These are phyloP conservation scores for Nakazawaea anatomiae DNA, from an alignment of 805 yeast species.

Conservation along the genomic window DNA sequence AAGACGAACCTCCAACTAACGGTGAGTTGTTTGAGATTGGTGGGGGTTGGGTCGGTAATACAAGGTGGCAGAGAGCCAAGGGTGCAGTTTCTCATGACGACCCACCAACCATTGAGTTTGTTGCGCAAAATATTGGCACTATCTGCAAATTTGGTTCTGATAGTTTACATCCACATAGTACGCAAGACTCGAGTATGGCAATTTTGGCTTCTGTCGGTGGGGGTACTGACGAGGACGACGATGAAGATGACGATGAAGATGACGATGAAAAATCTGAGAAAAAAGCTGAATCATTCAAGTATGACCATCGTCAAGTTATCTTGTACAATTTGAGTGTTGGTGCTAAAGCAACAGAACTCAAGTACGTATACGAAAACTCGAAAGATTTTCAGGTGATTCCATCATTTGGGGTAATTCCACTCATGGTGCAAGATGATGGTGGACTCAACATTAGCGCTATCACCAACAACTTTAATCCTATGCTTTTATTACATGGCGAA, in stretches of 20 bases:
- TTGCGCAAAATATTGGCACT: slow-evolving; percentile 60
- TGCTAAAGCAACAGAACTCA: slow-evolving; percentile 68
- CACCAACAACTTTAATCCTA: slow-evolving; percentile 81
- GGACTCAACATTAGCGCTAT: slow-evolving; percentile 52
- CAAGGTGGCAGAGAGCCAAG: slow-evolving; percentile 91
- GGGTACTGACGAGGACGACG: slow-evolving; percentile 34
- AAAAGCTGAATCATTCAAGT: slow-evolving; percentile 43
- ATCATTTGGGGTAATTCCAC: slow-evolving; percentile 85
- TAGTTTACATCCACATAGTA: slow-evolving; percentile 48
- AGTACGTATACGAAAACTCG: slow-evolving; percentile 74
- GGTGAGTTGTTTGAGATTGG: slow-evolving; percentile 91
- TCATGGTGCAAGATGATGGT: slow-evolving; percentile 57
- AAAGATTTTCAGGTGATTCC: slow-evolving; percentile 81
- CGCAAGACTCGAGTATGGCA: slow-evolving; percentile 76
- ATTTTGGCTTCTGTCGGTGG: slow-evolving; percentile 61
- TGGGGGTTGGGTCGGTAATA: slow-evolving; percentile 93
- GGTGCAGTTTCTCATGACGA: slow-evolving; percentile 66
- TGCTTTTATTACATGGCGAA: slow-evolving; percentile 90
- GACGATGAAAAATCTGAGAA: slow-evolving; percentile 36
- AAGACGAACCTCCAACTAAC: slow-evolving; percentile 64
- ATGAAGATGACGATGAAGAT: slow-evolving; percentile 37
- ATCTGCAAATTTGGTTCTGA: slow-evolving; percentile 59
- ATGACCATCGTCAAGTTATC: slow-evolving; percentile 65
- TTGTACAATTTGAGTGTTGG: slow-evolving; percentile 89
- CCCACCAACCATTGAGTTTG: slow-evolving; percentile 57